Conservation (phyloP, 2,329 filamentous ascomycete species). For the Byssochlamys sp. region DNA sequence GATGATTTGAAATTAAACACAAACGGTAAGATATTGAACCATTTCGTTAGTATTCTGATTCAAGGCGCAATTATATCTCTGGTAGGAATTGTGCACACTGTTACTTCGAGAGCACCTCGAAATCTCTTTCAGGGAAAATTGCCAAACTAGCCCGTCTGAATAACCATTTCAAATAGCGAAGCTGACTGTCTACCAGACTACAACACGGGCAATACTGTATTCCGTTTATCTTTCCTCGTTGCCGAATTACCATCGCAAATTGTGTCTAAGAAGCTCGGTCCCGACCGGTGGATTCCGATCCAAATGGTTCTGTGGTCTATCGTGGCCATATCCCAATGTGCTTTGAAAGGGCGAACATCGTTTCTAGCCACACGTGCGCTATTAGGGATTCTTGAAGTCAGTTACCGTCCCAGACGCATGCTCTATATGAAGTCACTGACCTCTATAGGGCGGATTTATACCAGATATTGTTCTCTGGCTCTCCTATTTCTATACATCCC, state of each 20-base stretch:
- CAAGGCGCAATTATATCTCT: too few species aligned
- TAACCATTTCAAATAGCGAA: neutral
- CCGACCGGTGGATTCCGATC: slow-evolving; percentile 47
- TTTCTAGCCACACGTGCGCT: slow-evolving; percentile 33
- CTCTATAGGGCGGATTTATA: slow-evolving; percentile 45
- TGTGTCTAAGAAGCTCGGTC: slow-evolving; percentile 45
- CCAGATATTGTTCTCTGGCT: slow-evolving; percentile 50
- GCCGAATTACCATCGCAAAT: slow-evolving; percentile 51
- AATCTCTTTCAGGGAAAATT: slow-evolving; percentile 37
- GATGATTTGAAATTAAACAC: slow-evolving; percentile 23
- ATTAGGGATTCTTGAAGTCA: slow-evolving; percentile 32
- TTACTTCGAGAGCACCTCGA: neutral
- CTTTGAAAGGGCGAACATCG: slow-evolving; percentile 31
- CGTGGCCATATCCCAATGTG: slow-evolving; percentile 39
- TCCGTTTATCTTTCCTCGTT: slow-evolving; percentile 44
- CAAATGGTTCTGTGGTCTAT: slow-evolving; percentile 46
- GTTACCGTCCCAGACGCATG: neutral
- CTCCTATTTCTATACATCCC: slow-evolving; percentile 58
- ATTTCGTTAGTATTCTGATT: too few species aligned
- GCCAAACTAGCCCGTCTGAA: neutral
- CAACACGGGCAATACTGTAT: slow-evolving; percentile 44
- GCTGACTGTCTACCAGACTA: neutral
- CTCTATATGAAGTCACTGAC: neutral
- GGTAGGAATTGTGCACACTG: slow-evolving; percentile 23
- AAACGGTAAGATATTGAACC: slow-evolving; percentile 12